Evolutionary conservation across 176 grass and related monocot genomes (phyloP).

Genomic region (Chrysopogon serrulatus): DNA sequence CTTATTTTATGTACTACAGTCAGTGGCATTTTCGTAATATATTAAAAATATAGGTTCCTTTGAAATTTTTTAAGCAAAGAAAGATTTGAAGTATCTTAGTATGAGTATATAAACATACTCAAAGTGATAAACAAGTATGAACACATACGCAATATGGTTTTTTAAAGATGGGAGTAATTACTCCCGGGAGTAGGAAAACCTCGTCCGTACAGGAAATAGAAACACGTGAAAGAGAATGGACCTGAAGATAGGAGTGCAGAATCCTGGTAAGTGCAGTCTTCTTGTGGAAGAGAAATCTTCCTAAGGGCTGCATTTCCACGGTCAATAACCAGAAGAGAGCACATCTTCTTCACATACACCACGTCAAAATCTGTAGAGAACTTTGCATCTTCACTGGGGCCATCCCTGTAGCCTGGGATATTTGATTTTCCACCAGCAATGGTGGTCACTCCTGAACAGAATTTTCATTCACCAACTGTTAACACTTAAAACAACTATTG

Average conservation of each 20-base stretch:
- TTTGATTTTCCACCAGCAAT: slow-evolving; percentile 99
- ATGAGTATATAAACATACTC: too few relatives aligned
- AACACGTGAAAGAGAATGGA: slow-evolving; percentile 16
- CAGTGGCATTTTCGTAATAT: too few relatives aligned
- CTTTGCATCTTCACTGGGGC: slow-evolving; percentile 98
- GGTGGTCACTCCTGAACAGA: slow-evolving; percentile 75
- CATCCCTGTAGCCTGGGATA: slow-evolving; percentile 89
- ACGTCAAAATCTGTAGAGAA: slow-evolving; percentile 97
- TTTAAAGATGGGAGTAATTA: too few relatives aligned
- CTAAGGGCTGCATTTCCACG: slow-evolving; percentile 96
- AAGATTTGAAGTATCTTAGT: too few relatives aligned
- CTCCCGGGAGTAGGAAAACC: too few relatives aligned
- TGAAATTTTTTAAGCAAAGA: too few relatives aligned
- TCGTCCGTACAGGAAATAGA: too few relatives aligned
- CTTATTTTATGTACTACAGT: too few relatives aligned
- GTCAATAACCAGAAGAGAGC: slow-evolving; percentile 86
- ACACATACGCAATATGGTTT: too few relatives aligned
- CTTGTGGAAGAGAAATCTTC: slow-evolving; percentile 82
- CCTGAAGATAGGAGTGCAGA: slow-evolving; percentile 81
- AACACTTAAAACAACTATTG: not conserved
- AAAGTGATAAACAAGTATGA: too few relatives aligned
- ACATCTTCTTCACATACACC: slow-evolving; percentile 88
- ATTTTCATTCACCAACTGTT: slow-evolving; percentile 15
- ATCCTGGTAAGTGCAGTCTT: slow-evolving; percentile 88
- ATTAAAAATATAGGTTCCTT: too few relatives aligned